Conservation (phyloP, 495 filamentous ascomycete genomes). For the Xylaria intraflava region DNA sequence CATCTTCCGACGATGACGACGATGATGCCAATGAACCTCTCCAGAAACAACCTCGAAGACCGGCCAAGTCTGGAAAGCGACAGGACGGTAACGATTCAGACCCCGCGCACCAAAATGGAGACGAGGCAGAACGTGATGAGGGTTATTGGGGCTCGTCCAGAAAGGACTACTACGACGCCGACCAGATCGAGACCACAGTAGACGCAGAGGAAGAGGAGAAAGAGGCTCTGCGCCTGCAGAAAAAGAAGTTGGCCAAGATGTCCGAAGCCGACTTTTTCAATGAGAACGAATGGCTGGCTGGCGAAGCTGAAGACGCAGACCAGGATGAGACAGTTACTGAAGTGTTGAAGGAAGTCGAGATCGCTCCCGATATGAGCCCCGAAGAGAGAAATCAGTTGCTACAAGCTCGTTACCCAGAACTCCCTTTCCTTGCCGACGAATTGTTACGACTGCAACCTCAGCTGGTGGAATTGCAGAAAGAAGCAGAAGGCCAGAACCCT, state of each 20-base stretch:
- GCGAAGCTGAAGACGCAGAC: constrained; percentile 37
- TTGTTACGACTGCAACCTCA: constrained; percentile 64
- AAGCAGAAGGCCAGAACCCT: constrained; percentile 49
- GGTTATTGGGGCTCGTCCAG: constrained; percentile 81
- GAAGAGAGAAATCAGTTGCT: constrained; percentile 73
- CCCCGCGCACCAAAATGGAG: constrained; percentile 36
- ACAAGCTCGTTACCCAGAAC: constrained; percentile 80
- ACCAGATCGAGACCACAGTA: constrained; percentile 81
- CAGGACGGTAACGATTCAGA: constrained; percentile 32
- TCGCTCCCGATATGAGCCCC: constrained; percentile 69
- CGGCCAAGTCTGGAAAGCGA: constrained; percentile 14
- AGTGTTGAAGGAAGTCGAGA: constrained; percentile 69
- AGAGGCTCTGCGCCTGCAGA: constrained; percentile 78
- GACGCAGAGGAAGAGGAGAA: constrained; percentile 89
- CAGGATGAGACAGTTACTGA: constrained; percentile 63
- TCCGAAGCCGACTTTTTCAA: constrained; percentile 90
- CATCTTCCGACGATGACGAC: constrained; percentile 48
- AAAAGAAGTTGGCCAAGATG: constrained; percentile 81
- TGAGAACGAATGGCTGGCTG: constrained; percentile 69
- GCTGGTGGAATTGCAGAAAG: constrained; percentile 48
- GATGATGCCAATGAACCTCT: constrained; percentile 32
- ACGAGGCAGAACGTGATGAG: constrained; percentile 66
- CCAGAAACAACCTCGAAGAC: constrained; percentile 14
- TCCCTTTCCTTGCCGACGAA: constrained; percentile 76
- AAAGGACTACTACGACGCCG: constrained; percentile 87